These are phyloP conservation scores for Globisporangium iwayamae DNA, from an alignment of 352 stramenopile species.

Conservation along the genomic window DNA sequence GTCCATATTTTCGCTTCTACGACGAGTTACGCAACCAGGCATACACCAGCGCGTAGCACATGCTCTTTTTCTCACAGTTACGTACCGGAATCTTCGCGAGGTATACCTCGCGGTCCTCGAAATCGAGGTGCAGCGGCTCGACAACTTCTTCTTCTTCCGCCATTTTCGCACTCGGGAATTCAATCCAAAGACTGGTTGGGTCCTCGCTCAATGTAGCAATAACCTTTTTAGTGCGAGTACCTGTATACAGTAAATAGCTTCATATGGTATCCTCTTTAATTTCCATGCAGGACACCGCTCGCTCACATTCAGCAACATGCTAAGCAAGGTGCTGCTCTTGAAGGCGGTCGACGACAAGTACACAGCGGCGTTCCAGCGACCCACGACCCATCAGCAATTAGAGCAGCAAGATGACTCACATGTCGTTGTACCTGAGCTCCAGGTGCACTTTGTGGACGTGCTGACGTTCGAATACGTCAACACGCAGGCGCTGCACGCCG, in stretches of 20 bases:
- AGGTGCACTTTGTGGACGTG: conserved; percentile 56
- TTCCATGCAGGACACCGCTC: neutral
- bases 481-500: conserved; percentile 26
- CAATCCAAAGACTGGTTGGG: conserved; percentile 4
- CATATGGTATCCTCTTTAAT: too few relatives aligned
- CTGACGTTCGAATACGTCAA: conserved; percentile 71
- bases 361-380: conserved; percentile 27
- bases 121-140: conserved; percentile 84
- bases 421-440: neutral
- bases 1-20: neutral
- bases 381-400: neutral
- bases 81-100: conserved; percentile 82
- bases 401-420: neutral
- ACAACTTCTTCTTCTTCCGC: conserved; percentile 87
- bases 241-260: neutral
- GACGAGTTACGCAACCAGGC: neutral
- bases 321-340: conserved; percentile 46
- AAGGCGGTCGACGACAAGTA: conserved; percentile 69
- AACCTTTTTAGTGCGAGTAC: neutral
- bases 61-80: neutral
- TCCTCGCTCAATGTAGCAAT: neutral
- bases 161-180: conserved; percentile 29
- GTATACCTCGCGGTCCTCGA: conserved; percentile 86
- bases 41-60: neutral
- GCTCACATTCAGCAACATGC: neutral